Conservation (phyloP, 2,329 filamentous ascomycete species). For the Neurospora crassa region DNA sequence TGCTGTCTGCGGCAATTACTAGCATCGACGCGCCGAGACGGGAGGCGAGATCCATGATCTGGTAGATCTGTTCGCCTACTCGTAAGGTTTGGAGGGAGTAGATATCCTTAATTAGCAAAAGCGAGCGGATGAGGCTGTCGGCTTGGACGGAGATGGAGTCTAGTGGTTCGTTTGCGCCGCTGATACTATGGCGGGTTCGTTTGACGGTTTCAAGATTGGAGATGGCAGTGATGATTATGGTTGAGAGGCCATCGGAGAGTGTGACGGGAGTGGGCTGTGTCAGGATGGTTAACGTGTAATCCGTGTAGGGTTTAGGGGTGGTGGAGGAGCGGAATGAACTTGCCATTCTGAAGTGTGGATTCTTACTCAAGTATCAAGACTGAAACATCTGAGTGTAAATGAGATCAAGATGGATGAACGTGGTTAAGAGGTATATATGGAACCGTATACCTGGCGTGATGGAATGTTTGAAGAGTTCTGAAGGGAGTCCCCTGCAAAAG, state of each 20-base stretch:
- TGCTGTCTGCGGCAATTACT: constrained; percentile 10
- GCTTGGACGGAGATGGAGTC: constrained; percentile 5
- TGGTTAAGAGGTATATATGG: neutral
- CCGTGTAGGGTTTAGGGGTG: neutral
- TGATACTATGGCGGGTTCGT: constrained; percentile 1
- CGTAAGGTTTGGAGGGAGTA: constrained; percentile 4
- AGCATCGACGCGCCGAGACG: constrained; percentile 3
- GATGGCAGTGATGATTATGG: constrained; percentile 1
- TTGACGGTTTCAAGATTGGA: constrained; percentile 2
- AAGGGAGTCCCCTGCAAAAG: too few relatives aligned
- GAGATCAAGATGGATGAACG: neutral
- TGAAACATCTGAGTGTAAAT: neutral
- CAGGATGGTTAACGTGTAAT: neutral
- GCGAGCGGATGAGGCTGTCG: constrained; percentile 1
- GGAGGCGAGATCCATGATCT: constrained; percentile 2
- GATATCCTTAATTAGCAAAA: constrained; percentile 2
- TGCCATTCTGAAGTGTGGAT: neutral
- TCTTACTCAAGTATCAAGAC: neutral
- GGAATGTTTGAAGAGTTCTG: too few relatives aligned
- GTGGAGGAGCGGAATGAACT: neutral
- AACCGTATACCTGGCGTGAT: neutral
- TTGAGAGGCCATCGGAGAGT: neutral
- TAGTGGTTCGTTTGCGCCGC: constrained; percentile 3
- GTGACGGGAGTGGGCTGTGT: neutral
- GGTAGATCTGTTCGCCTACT: neutral